Evolutionary conservation across 352 stramenopile genomes (phyloP), one percentile per base, ranked within the genome.

Genomic region (Globisporangium orthogonon): DNA sequence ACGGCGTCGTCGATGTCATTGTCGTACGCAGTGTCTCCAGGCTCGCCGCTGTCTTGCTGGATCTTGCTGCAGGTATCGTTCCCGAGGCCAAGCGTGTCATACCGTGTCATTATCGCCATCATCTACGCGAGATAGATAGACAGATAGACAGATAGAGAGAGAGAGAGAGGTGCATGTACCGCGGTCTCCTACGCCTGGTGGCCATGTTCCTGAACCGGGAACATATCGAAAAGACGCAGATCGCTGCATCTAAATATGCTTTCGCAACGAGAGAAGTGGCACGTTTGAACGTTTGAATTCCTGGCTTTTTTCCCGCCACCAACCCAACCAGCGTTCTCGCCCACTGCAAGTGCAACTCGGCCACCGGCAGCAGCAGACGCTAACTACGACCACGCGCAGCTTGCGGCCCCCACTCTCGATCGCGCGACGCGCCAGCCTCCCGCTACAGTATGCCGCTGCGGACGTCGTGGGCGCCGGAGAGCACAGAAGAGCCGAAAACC

Each of bases 1-100:
- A 87, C 72, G 31, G 66, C 65, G 9, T 60, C 60, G 31, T 67
- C 71, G 35, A 64, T 67, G 31, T 85, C 70, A 0, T 48, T 67
- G 31, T 85, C 70, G 1, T 48, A 39, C 29, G 35, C 44, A 7
- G 29, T 45, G 41, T n/a, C 28, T 13, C 53, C 52, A n/a, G 49
- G 1, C 23, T 23, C 14, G 48, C 43, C 43, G 1, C 17, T 18
- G 4, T 65, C 49, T 0, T 65, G 62, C 50, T 67, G 57, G 13
- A 65, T 29, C 18, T 44, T 63, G 47, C 52, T 52, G 30, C 23
- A 23, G 23, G 23, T 23, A 37, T 5, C 33, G 33, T 37, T 37
- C 33, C 33, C 33, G 33, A 37, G 33, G 33, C 0, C 33, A 37
- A 37, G 33, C 10, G 33, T 37, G 33, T 11, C 10, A 9, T 37